Percentiles rank a stretch among this genome's conserved stretches.
phyloP scores from a whole-genome alignment of 2,329 filamentous ascomycete species.

The Fusarium redolens region DNA sequence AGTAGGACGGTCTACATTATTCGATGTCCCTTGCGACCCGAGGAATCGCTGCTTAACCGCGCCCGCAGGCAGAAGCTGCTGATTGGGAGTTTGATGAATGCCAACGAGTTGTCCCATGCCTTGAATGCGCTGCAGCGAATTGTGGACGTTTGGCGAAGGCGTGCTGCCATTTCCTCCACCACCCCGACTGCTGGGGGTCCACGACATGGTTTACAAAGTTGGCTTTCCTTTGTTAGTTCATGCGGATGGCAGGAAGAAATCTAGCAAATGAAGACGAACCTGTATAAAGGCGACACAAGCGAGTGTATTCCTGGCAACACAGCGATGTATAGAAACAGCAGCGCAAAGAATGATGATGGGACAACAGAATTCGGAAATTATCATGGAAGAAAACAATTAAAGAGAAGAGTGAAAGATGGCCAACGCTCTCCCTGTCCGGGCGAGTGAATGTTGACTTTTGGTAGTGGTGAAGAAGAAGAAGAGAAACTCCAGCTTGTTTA shows the following conservation, averaged over 20 bases:
- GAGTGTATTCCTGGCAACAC: not conserved
- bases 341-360: not conserved
- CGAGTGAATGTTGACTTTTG: not conserved
- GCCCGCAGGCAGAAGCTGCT: slow-evolving; percentile 10
- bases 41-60: not conserved
- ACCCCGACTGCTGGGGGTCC: not conserved
- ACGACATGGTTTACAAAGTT: not conserved
- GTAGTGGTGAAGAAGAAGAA: no score
- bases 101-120: not conserved
- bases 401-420: not conserved
- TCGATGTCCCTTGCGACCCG: not conserved
- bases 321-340: not conserved
- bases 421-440: not conserved
- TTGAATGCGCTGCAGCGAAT: slow-evolving; percentile 4
- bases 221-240: not conserved
- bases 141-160: slow-evolving; percentile 7
- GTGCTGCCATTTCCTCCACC: not conserved
- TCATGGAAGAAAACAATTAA: not conserved
- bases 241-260: not conserved
- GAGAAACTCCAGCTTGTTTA: not conserved
- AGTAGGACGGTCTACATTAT: not conserved
- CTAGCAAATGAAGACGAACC: not conserved
- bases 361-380: not conserved
- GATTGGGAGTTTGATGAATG: not conserved
- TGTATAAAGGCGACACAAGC: not conserved